These are phyloP conservation scores for Tuber indicum DNA, from an alignment of 495 filamentous ascomycete genomes.

Conservation along the genomic window DNA sequence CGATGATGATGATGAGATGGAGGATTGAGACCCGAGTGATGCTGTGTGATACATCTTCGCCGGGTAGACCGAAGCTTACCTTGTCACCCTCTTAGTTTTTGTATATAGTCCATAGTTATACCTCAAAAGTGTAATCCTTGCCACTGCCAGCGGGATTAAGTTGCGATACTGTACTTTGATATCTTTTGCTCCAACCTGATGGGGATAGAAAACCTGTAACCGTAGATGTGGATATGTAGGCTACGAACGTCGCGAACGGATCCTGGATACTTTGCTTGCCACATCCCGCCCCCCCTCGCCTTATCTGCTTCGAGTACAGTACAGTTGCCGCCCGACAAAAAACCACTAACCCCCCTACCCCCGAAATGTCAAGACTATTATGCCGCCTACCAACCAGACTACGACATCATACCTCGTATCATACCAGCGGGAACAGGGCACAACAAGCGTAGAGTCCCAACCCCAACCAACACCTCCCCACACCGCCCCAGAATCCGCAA, in stretches of 20 bases:
- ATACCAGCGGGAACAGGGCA: too few species aligned
- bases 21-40: slow-evolving; percentile 16
- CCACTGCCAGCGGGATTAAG: background rate
- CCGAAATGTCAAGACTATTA: too few species aligned
- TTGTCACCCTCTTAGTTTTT: background rate
- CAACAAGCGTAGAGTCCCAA: too few species aligned
- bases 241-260: background rate
- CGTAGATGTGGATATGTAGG: background rate
- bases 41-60: background rate
- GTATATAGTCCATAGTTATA: slow-evolving; percentile 9
- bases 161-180: background rate
- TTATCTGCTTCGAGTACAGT: too few species aligned
- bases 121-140: background rate
- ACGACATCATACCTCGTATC: too few species aligned
- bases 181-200: background rate
- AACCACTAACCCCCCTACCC: too few species aligned
- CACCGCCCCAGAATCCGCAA: too few species aligned
- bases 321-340: too few species aligned
- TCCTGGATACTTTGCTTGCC: background rate
- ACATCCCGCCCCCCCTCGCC: too few species aligned
- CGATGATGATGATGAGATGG: slow-evolving; percentile 50
- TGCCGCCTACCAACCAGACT: too few species aligned
- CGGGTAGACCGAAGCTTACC: background rate
- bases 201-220: background rate
- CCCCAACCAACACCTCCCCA: too few species aligned